A percentile compares a stretch with the other conserved stretches of the same genome.
These are phyloP conservation scores for Yamadazyma nakazawae DNA, from an alignment of 805 yeast genomes.

Conservation along the genomic window DNA sequence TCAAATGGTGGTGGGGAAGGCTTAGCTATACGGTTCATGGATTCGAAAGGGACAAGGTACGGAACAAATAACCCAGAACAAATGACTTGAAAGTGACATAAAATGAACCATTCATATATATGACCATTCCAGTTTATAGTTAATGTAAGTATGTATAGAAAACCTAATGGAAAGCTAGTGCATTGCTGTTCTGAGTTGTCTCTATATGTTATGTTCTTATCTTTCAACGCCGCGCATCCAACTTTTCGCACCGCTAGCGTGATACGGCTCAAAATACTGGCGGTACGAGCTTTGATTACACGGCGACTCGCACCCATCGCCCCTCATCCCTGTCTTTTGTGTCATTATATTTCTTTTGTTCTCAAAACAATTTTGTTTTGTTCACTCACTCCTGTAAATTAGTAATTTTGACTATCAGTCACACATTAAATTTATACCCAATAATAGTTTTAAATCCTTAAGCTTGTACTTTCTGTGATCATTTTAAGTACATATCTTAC, in stretches of 20 bases:
- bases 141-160: too few relatives aligned
- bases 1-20: neutral
- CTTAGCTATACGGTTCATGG: neutral
- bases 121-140: too few relatives aligned
- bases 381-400: conserved; percentile 7
- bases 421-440: neutral
- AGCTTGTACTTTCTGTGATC: neutral
- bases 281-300: neutral
- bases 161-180: too few relatives aligned
- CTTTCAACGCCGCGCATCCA: too few relatives aligned
- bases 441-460: neutral
- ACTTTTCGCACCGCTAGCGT: neutral
- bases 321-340: conserved; percentile 2
- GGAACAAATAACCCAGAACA: neutral
- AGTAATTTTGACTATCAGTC: conserved; percentile 1
- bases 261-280: neutral
- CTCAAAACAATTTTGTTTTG: conserved; percentile 4
- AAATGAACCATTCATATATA: too few relatives aligned
- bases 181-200: too few relatives aligned
- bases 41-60: neutral
- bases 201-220: too few relatives aligned
- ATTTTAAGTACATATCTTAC: neutral
- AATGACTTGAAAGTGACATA: too few relatives aligned
- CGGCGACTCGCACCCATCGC: neutral
- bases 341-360: conserved; percentile 6